Percentiles rank a stretch among this genome's conserved stretches.
phyloP scores from a whole-genome alignment of 768 basidiomycete genomes.

The Amanita inopinata region DNA sequence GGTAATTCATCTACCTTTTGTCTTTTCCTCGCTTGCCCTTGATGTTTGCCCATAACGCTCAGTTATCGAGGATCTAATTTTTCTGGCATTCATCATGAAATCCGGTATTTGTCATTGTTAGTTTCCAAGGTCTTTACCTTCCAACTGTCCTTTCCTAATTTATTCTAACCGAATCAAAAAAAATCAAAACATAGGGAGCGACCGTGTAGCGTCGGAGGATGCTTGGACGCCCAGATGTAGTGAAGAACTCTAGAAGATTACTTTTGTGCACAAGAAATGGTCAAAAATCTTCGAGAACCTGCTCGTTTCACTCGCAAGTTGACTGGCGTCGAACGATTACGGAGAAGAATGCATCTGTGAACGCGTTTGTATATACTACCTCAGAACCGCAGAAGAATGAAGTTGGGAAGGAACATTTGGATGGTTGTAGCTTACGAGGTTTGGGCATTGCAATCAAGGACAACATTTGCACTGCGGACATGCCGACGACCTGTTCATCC shows the following conservation, averaged over 20 bases:
- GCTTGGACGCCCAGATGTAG: constrained; percentile 3
- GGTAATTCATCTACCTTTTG: background rate
- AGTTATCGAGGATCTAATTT: background rate
- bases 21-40: background rate
- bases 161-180: no score
- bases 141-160: no score
- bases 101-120: constrained; percentile 1
- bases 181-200: no score
- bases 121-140: background rate
- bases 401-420: background rate
- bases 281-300: no score
- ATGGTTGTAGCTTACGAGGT: constrained; percentile 25
- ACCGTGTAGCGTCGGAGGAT: background rate
- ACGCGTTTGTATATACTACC: constrained; percentile 42
- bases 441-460: constrained; percentile 72
- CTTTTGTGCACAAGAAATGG: constrained; percentile 5
- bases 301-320: background rate
- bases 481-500: constrained; percentile 72
- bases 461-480: constrained; percentile 62
- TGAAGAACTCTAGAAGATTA: background rate
- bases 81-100: background rate
- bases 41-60: background rate
- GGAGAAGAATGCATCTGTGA: constrained; percentile 33
- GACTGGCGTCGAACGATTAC: constrained; percentile 23
- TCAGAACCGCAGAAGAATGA: constrained; percentile 6